Percentiles rank a stretch among this genome's conserved stretches.
phyloP scores from a whole-genome alignment of 106 monocot genomes.

The Cymbidium sinense region DNA sequence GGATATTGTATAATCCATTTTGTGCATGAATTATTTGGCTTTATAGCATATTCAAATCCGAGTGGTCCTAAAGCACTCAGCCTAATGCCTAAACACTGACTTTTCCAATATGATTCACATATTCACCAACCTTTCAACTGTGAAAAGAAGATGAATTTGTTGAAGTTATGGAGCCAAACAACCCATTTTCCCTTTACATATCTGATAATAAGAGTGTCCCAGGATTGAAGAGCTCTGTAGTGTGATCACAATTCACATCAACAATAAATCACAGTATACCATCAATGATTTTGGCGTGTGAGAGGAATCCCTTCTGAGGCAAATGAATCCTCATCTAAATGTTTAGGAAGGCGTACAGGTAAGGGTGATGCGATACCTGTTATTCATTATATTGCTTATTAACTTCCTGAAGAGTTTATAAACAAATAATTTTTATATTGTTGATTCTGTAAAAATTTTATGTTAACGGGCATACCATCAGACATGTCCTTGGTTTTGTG shows the following conservation, averaged over 20 bases:
- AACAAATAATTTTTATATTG: background rate
- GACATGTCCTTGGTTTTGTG: constrained; percentile 51
- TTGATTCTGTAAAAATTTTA: background rate
- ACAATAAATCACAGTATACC: background rate
- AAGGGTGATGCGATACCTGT: constrained; percentile 28
- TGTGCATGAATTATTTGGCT: background rate
- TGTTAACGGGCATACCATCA: constrained; percentile 30
- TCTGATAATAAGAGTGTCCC: background rate
- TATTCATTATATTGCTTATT: background rate
- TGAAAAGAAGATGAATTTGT: background rate
- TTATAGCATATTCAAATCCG: background rate
- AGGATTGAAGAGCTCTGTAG: background rate
- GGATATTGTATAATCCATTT: background rate
- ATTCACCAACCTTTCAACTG: background rate
- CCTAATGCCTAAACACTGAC: background rate
- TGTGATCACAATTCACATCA: no score
- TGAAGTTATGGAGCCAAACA: background rate
- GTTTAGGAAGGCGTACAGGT: constrained; percentile 47
- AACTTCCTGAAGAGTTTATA: background rate
- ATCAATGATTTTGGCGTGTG: constrained; percentile 3
- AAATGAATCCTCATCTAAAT: constrained; percentile 44
- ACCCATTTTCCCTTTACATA: background rate
- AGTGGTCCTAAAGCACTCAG: background rate
- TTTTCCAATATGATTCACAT: background rate
- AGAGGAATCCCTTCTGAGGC: constrained; percentile 64